A percentile compares a stretch with the other conserved stretches of the same genome.
Evolutionary conservation across 345 rosid genomes (phyloP).

Genomic region (Punica granatum): DNA sequence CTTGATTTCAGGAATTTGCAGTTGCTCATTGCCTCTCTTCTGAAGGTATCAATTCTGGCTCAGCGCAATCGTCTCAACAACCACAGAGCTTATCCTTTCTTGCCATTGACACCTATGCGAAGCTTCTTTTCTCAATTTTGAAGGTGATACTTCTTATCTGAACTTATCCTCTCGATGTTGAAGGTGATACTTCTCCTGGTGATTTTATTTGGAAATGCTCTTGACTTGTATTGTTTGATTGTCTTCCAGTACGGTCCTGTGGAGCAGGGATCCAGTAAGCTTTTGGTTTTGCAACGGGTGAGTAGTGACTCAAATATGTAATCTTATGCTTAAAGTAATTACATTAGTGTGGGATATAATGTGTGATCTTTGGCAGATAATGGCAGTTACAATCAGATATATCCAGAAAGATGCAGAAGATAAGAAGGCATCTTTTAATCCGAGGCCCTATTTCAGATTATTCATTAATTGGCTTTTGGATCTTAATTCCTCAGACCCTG

Average conservation of each 20-base stretch:
- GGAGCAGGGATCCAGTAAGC: conserved; percentile 75
- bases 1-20: conserved; percentile 56
- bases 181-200: background rate
- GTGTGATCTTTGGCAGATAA: conserved; percentile 42
- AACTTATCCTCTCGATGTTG: background rate
- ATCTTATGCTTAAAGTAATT: background rate
- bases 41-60: conserved; percentile 52
- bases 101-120: conserved; percentile 82
- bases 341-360: conserved; percentile 6
- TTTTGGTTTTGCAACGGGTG: conserved; percentile 66
- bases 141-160: conserved; percentile 23
- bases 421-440: conserved; percentile 60
- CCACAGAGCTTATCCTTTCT: conserved; percentile 63
- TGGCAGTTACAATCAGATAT: conserved; percentile 59
- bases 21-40: conserved; percentile 78
- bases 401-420: conserved; percentile 85
- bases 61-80: conserved; percentile 63
- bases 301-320: background rate
- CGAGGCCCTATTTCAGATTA: conserved; percentile 69
- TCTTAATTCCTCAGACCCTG: conserved; percentile 54
- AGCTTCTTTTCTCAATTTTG: conserved; percentile 57
- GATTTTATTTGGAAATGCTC: background rate
- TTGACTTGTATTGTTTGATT: conserved; percentile 1
- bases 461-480: conserved; percentile 75
- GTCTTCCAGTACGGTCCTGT: conserved; percentile 31